phyloP scores from a whole-genome alignment of 2,329 filamentous ascomycete genomes.

The Colletotrichum scovillei region DNA sequence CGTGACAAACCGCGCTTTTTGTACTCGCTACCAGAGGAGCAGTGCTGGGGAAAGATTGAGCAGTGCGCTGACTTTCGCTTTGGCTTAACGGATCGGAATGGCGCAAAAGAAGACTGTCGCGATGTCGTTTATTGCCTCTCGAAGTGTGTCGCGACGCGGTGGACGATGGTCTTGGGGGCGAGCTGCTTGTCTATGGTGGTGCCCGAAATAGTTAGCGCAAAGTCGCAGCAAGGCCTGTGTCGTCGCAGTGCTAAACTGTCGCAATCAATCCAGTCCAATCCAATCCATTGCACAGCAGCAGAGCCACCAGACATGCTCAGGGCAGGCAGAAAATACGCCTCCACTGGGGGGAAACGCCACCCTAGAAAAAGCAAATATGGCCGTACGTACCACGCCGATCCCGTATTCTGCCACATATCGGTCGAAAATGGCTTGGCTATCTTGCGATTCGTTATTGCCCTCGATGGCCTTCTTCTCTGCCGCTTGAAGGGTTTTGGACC shows the following conservation, averaged over 20 bases:
- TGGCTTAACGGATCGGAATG: slow-evolving; percentile 1
- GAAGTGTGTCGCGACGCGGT: not conserved
- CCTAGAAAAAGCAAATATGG: slow-evolving; percentile 29
- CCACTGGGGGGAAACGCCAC: slow-evolving; percentile 24
- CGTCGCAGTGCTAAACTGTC: slow-evolving; percentile 27
- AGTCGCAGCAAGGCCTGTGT: slow-evolving; percentile 22
- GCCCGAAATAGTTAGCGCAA: slow-evolving; percentile 29
- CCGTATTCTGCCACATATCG: slow-evolving; percentile 52
- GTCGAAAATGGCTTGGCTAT: slow-evolving; percentile 56
- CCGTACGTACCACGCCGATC: slow-evolving; percentile 51
- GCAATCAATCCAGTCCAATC: slow-evolving; percentile 13
- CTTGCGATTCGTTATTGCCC: slow-evolving; percentile 53
- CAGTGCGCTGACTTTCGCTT: not conserved
- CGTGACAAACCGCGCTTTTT: slow-evolving; percentile 19
- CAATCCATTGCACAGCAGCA: slow-evolving; percentile 19
- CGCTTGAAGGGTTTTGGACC: slow-evolving; percentile 41
- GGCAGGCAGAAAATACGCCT: slow-evolving; percentile 11
- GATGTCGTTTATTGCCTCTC: not conserved
- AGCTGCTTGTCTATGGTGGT: slow-evolving; percentile 32
- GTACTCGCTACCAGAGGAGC: slow-evolving; percentile 13
- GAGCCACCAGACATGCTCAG: slow-evolving; percentile 19
- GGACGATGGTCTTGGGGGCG: slow-evolving; percentile 23
- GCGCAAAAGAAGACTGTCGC: not conserved
- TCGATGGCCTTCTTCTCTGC: slow-evolving; percentile 43
- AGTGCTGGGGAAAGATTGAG: not conserved